Conservation (phyloP, 2,329 filamentous ascomycete species). For the Aspergillaceae sp. region DNA sequence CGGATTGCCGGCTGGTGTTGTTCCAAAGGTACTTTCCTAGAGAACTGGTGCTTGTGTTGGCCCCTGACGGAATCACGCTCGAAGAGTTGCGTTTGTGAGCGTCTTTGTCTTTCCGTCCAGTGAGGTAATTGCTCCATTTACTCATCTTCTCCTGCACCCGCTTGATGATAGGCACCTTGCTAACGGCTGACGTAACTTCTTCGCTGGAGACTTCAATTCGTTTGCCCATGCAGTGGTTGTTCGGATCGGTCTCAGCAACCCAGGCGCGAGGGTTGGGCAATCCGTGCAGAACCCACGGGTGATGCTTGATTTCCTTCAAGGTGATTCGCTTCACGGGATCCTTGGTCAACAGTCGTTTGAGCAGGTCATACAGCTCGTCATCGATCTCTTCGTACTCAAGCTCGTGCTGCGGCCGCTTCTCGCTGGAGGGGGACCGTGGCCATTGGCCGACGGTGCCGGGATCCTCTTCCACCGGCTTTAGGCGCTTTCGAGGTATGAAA, state of each 20-base stretch:
- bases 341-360: constrained; percentile 74
- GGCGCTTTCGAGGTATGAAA: constrained; percentile 71
- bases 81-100: constrained; percentile 44
- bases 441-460: constrained; percentile 39
- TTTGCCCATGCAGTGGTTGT: constrained; percentile 64
- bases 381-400: constrained; percentile 80
- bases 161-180: constrained; percentile 79
- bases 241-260: constrained; percentile 92
- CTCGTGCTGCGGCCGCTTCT: constrained; percentile 68
- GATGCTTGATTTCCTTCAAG: constrained; percentile 83
- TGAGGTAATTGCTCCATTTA: constrained; percentile 54
- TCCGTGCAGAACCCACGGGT: constrained; percentile 79
- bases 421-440: constrained; percentile 48
- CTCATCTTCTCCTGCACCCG: constrained; percentile 70
- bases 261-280: constrained; percentile 66
- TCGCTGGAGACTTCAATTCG: constrained; percentile 87
- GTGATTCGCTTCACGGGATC: constrained; percentile 84
- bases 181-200: constrained; percentile 83
- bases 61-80: constrained; percentile 12
- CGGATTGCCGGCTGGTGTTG: constrained; percentile 41
- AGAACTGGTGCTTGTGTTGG: constrained; percentile 47
- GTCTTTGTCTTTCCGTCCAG: constrained; percentile 31
- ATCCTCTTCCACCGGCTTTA: constrained; percentile 58
- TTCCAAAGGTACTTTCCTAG: constrained; percentile 46
- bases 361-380: constrained; percentile 66